Evolutionary conservation across 1,284 basidiomycete species (phyloP).

Genomic region (Fomitopsis schrenkii): DNA sequence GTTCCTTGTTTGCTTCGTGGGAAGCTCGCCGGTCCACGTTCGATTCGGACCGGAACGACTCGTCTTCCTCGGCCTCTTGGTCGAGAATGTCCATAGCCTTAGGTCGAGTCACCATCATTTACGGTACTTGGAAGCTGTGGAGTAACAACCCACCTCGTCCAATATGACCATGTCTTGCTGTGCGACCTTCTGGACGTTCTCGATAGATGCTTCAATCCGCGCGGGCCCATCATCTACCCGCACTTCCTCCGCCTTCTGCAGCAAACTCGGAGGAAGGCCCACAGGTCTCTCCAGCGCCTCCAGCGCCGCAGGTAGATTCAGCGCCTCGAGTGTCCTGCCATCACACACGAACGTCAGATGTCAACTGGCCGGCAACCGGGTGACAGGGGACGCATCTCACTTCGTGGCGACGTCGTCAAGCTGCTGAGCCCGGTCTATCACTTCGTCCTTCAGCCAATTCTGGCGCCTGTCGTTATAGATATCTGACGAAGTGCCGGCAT

Average conservation of each 20-base stretch:
- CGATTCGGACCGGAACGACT: conserved; percentile 51
- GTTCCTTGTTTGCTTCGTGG: conserved; percentile 72
- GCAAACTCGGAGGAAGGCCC: conserved; percentile 83
- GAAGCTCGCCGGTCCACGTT: conserved; percentile 59
- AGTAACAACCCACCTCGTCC: conserved; percentile 57
- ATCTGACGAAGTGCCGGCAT: conserved; percentile 37
- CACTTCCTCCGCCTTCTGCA: conserved; percentile 87
- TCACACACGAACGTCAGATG: background rate
- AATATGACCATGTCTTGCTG: conserved; percentile 61
- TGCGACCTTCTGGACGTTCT: conserved; percentile 70
- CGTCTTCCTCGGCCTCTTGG: conserved; percentile 87
- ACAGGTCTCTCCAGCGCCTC: conserved; percentile 87
- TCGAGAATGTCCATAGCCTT: conserved; percentile 88
- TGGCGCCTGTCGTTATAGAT: conserved; percentile 87
- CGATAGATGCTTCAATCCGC: conserved; percentile 68
- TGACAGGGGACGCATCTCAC: conserved; percentile 37
- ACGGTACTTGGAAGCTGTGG: background rate
- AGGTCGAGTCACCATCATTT: background rate
- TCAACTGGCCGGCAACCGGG: background rate
- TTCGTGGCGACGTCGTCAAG: conserved; percentile 62
- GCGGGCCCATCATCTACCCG: conserved; percentile 73
- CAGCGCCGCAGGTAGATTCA: conserved; percentile 83
- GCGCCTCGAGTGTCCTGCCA: conserved; percentile 60
- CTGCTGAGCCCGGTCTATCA: conserved; percentile 60
- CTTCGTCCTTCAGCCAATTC: conserved; percentile 66